Conservation (phyloP, 208 protist genomes). For the Trypanosoma theileri region DNA sequence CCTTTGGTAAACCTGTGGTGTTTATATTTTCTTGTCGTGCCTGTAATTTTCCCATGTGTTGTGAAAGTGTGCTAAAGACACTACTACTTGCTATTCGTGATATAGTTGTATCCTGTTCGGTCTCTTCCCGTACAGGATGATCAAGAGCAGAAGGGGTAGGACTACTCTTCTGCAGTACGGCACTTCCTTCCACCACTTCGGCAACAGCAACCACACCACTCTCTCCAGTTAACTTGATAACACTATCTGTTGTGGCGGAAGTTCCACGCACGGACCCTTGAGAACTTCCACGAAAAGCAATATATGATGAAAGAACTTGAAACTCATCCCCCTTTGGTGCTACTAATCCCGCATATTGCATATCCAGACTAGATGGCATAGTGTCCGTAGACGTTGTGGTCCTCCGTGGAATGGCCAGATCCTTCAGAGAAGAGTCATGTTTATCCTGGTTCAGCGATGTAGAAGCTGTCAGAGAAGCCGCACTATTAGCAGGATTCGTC, state of each 20-base stretch:
- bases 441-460: not conserved
- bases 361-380: not conserved
- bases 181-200: not conserved
- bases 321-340: not conserved
- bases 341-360: not conserved
- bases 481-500: not conserved
- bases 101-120: not conserved
- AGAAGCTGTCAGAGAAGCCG: not conserved
- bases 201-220: not conserved
- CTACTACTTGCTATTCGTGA: conserved; percentile 51
- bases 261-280: not conserved
- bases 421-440: not conserved
- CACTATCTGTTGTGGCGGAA: not conserved
- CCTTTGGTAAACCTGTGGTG: not conserved
- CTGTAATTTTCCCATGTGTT: conserved; percentile 40
- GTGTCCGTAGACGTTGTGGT: not conserved
- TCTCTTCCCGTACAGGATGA: not conserved
- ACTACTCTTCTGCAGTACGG: not conserved
- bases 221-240: not conserved
- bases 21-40: not conserved
- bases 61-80: conserved; percentile 82
- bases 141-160: not conserved
- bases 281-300: conserved; percentile 21
- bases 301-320: conserved; percentile 9
- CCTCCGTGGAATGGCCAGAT: not conserved